These are phyloP conservation scores for Neonectria magnoliae DNA, from an alignment of 2,329 filamentous ascomycete species.

Conservation along the genomic window DNA sequence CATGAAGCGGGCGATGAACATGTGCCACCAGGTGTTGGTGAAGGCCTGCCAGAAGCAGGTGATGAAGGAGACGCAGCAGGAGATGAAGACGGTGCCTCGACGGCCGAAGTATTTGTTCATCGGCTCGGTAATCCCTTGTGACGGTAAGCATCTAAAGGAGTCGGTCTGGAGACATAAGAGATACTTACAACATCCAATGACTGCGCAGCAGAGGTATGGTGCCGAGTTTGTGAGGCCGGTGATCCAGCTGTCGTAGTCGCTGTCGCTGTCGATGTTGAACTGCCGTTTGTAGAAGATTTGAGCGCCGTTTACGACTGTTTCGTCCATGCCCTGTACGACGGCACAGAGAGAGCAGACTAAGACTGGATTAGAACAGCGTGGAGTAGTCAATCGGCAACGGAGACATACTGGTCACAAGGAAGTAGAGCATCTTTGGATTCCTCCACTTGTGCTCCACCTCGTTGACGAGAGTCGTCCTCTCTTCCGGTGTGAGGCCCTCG, in stretches of 20 bases:
- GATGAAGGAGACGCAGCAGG: slow-evolving; percentile 68
- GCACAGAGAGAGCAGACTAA: slow-evolving; percentile 70
- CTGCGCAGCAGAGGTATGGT: slow-evolving; percentile 73
- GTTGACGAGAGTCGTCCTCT: slow-evolving; percentile 65
- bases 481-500: slow-evolving; percentile 64
- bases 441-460: slow-evolving; percentile 76
- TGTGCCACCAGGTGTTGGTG: slow-evolving; percentile 64
- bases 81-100: slow-evolving; percentile 76
- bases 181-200: slow-evolving; percentile 72
- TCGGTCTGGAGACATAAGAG: too few species aligned
- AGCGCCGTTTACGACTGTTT: slow-evolving; percentile 69
- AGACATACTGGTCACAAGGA: slow-evolving; percentile 64
- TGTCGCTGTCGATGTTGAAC: slow-evolving; percentile 67
- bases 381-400: slow-evolving; percentile 27
- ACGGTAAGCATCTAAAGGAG: not conserved
- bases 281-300: slow-evolving; percentile 71
- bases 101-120: slow-evolving; percentile 77
- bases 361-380: not conserved
- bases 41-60: slow-evolving; percentile 62
- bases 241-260: slow-evolving; percentile 64
- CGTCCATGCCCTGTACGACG: slow-evolving; percentile 70
- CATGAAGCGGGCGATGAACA: slow-evolving; percentile 51
- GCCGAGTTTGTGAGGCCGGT: slow-evolving; percentile 69
- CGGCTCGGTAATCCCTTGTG: slow-evolving; percentile 64
- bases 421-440: slow-evolving; percentile 72